Evolutionary conservation across 2,329 filamentous ascomycete species (phyloP), one percentile per base, ranked within the genome.

Genomic region (Cucurbitaria berberidis): DNA sequence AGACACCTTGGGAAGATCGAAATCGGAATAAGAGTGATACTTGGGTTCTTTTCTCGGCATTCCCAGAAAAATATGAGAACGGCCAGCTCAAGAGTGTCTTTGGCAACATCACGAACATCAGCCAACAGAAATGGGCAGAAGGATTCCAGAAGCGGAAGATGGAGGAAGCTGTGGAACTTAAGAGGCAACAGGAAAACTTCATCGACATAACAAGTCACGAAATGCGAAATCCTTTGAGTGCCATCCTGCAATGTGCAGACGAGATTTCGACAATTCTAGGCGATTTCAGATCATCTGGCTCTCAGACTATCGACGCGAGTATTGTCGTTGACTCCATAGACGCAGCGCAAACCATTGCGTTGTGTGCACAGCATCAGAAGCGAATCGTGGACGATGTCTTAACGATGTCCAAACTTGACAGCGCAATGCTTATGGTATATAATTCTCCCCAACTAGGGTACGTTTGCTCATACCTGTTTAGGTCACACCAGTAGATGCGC

Each of bases 101-200:
- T 63, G 89, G 89, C 46, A 89, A 87, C 67, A 88, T 96, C 45
- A 93, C 90, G 0, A 90, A 96, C 67, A 96, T 96, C 59, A 91
- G 89, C 16, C 85, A 89, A 48, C 90, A 95, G 70, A 96, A 96
- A 72, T 88, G 88, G 81, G 90, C 91, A 1, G 91, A 96, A 73
- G 86, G 88, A 41, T 86, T 91, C 29, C 90, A 96, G 72, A 90
- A 84, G 64, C 83, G 87, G 39, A 86, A 90, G 52, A 88, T 90
- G 66, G 85, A 93, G 66, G 90, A 95, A 70, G 91, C 90, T 0
- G 85, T 93, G 2, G 89, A 93, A 69, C 81, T 92, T 55, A 95
- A 95, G 73, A 81, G 87, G 5, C 88, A 90, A 67, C 90, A 93
- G 67, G 89, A 93, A 64, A 89, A 89, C 59, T 92, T 92, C 64